Conservation (phyloP, 306 rosid genomes). For the Fragaria nilgerrensis region DNA sequence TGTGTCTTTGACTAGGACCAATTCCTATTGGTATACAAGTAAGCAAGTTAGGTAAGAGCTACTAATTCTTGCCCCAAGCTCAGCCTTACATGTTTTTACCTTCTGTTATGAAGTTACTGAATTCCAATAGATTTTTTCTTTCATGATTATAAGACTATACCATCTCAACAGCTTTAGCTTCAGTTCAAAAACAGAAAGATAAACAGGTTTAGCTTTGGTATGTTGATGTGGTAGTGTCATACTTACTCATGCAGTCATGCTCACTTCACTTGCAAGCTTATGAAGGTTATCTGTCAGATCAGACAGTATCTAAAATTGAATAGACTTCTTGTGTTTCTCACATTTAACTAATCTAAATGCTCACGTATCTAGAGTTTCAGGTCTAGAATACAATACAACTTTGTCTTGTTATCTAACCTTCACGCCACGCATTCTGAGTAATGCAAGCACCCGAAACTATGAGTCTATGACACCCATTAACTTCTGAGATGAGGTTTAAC, state of each 20-base stretch:
- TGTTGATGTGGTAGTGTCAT: neutral
- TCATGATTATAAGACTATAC: neutral
- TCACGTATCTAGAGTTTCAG: too few species aligned
- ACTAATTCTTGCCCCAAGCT: neutral
- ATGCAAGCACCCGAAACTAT: neutral
- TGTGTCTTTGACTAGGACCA: constrained; percentile 1
- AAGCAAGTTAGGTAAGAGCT: constrained; percentile 7
- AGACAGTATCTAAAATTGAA: neutral
- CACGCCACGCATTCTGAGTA: too few species aligned
- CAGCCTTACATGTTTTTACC: neutral
- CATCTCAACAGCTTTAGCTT: neutral
- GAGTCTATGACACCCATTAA: too few species aligned
- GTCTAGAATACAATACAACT: too few species aligned
- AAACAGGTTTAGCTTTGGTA: neutral
- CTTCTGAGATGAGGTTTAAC: neutral
- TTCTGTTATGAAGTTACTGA: neutral
- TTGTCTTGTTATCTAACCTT: too few species aligned
- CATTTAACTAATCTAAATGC: too few species aligned
- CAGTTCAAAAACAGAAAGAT: neutral
- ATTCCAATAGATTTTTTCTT: neutral
- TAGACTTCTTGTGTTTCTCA: neutral
- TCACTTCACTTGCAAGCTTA: neutral
- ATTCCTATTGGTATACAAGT: neutral
- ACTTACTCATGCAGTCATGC: neutral
- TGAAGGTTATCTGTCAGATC: neutral